phyloP scores from a whole-genome alignment of 2,329 filamentous ascomycete species.

The Pseudopyricularia cyperi region DNA sequence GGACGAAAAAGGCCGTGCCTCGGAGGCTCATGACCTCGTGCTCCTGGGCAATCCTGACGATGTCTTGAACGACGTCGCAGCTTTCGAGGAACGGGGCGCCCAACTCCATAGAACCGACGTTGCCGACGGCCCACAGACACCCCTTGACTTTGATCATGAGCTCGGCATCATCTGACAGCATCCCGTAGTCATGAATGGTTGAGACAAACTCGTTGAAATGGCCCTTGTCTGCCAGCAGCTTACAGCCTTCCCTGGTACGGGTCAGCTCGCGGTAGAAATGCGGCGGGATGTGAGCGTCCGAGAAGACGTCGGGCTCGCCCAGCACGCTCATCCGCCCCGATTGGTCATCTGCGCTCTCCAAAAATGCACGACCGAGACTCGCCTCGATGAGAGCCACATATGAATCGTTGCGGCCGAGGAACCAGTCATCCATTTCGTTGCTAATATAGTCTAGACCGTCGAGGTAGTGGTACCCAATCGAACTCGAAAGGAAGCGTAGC shows the following conservation, averaged over 20 bases:
- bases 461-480: slow-evolving; percentile 93
- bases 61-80: slow-evolving; percentile 74
- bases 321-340: slow-evolving; percentile 41
- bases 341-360: slow-evolving; percentile 47
- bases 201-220: slow-evolving; percentile 90
- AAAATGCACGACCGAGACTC: slow-evolving; percentile 57
- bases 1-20: slow-evolving; percentile 91
- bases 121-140: slow-evolving; percentile 93
- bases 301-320: slow-evolving; percentile 39
- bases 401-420: slow-evolving; percentile 88
- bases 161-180: slow-evolving; percentile 75
- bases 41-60: slow-evolving; percentile 76
- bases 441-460: slow-evolving; percentile 97
- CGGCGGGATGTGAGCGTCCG: slow-evolving; percentile 64
- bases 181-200: slow-evolving; percentile 77
- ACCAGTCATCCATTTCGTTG: slow-evolving; percentile 99
- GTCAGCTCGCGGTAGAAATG: slow-evolving; percentile 97
- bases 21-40: slow-evolving; percentile 86
- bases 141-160: slow-evolving; percentile 88
- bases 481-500: slow-evolving; percentile 85
- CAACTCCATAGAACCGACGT: slow-evolving; percentile 95
- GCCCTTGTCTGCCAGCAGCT: slow-evolving; percentile 77
- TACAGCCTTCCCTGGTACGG: slow-evolving; percentile 83
- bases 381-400: slow-evolving; percentile 93
- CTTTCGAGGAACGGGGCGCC: slow-evolving; percentile 89